Conservation (phyloP, 495 filamentous ascomycete species). For the Neurospora sp. region DNA sequence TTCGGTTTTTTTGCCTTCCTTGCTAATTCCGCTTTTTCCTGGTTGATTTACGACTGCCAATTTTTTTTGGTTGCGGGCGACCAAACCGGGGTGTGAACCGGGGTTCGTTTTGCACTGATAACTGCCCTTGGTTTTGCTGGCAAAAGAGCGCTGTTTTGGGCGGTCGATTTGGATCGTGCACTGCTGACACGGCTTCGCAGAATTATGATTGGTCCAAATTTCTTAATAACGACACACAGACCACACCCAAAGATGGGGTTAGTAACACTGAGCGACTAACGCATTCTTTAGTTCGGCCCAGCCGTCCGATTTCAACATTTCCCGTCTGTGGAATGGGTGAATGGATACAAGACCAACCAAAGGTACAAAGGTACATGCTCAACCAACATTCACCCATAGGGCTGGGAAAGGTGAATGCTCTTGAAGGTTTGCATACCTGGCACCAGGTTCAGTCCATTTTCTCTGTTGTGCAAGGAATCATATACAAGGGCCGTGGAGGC, state of each 20-base stretch:
- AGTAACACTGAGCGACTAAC: background rate
- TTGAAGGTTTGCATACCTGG: background rate
- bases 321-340: background rate
- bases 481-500: background rate
- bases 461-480: background rate
- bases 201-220: constrained; percentile 27
- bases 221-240: constrained; percentile 9
- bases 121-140: constrained; percentile 18
- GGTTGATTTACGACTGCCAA: constrained; percentile 19
- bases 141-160: constrained; percentile 17
- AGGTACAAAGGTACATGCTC: background rate
- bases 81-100: constrained; percentile 13
- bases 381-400: background rate
- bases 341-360: background rate
- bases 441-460: background rate
- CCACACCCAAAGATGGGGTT: constrained; percentile 6
- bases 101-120: constrained; percentile 24
- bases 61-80: constrained; percentile 21
- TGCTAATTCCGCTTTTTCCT: constrained; percentile 1
- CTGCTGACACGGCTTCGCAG: constrained; percentile 1
- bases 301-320: background rate
- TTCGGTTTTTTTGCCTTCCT: background rate
- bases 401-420: background rate
- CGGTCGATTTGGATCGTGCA: constrained; percentile 18
- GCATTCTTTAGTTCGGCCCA: background rate